A percentile compares a stretch with the other conserved stretches of the same genome.
Conservation (phyloP, 2,329 filamentous ascomycete species). For the Albifimbria verrucaria region DNA sequence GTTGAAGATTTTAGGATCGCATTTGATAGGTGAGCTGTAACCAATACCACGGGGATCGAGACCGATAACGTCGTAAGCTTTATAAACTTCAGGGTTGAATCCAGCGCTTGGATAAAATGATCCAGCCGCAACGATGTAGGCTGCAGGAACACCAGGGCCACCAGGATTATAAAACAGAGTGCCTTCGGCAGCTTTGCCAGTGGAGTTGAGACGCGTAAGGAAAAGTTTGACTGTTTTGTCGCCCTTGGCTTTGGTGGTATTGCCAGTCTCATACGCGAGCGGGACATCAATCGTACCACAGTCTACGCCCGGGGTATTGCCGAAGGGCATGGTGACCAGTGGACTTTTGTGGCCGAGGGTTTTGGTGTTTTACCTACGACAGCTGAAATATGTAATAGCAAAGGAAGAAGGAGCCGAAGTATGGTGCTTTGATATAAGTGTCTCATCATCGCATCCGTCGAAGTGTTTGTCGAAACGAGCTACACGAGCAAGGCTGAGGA, state of each 20-base stretch:
- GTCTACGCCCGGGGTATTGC: slow-evolving; percentile 11
- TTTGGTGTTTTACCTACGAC: too few relatives aligned
- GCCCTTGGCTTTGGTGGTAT: slow-evolving; percentile 7
- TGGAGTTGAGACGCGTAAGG: slow-evolving; percentile 2
- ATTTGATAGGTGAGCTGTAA: slow-evolving; percentile 34
- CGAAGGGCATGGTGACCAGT: neutral
- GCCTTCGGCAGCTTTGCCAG: neutral
- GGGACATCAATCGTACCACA: slow-evolving; percentile 14
- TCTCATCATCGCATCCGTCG: too few relatives aligned
- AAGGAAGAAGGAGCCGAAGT: too few relatives aligned
- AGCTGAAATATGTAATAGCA: too few relatives aligned
- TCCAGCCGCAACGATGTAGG: neutral
- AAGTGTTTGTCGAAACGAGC: too few relatives aligned
- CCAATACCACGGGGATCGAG: slow-evolving; percentile 42
- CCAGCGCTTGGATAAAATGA: slow-evolving; percentile 6
- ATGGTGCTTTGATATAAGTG: too few relatives aligned
- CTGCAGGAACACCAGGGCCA: slow-evolving; percentile 15
- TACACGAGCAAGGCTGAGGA: too few relatives aligned
- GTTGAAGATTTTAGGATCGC: slow-evolving; percentile 28
- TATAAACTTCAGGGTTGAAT: slow-evolving; percentile 12
- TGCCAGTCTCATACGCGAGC: slow-evolving; percentile 12
- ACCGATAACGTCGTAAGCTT: slow-evolving; percentile 37
- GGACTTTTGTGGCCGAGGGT: too few relatives aligned
- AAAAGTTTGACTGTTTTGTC: neutral
- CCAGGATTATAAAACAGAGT: slow-evolving; percentile 18